phyloP scores from a whole-genome alignment of 1,139 yeast genomes.

The Nakaseomyces sp. region DNA sequence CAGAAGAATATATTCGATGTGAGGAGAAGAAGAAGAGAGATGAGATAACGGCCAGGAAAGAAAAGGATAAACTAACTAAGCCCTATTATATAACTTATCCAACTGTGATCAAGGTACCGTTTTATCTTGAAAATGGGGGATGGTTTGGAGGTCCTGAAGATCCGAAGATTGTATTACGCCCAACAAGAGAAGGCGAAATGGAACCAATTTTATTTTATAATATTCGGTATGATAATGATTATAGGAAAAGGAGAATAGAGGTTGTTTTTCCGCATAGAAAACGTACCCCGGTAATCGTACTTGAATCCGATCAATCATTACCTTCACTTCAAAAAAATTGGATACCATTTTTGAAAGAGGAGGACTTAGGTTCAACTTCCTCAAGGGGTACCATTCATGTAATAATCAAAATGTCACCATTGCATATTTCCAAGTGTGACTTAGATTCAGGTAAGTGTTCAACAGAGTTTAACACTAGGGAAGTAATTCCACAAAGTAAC shows the following conservation, averaged over 20 bases:
- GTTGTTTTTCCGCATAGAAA: constrained; percentile 30
- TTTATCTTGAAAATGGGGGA: neutral
- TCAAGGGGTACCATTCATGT: neutral
- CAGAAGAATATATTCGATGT: neutral
- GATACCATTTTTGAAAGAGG: constrained; percentile 6
- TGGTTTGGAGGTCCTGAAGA: neutral
- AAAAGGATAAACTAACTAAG: neutral
- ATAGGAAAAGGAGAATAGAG: constrained; percentile 31
- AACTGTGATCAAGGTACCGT: neutral
- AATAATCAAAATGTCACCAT: neutral
- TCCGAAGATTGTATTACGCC: neutral
- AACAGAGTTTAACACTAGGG: neutral
- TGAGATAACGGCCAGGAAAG: neutral
- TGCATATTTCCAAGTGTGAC: neutral
- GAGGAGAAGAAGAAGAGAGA: neutral
- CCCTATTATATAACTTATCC: constrained; percentile 1
- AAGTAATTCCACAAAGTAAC: neutral
- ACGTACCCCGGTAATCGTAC: constrained; percentile 27
- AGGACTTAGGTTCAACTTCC: neutral
- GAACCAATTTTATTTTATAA: constrained; percentile 2
- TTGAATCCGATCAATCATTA: constrained; percentile 10
- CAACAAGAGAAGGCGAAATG: neutral
- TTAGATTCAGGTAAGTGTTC: neutral
- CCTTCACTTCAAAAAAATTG: constrained; percentile 3
- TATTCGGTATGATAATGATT: constrained; percentile 18